Percentiles rank a stretch among this genome's conserved stretches.
Conservation (phyloP, 306 rosid species). For the Lathyrus oleraceus region DNA sequence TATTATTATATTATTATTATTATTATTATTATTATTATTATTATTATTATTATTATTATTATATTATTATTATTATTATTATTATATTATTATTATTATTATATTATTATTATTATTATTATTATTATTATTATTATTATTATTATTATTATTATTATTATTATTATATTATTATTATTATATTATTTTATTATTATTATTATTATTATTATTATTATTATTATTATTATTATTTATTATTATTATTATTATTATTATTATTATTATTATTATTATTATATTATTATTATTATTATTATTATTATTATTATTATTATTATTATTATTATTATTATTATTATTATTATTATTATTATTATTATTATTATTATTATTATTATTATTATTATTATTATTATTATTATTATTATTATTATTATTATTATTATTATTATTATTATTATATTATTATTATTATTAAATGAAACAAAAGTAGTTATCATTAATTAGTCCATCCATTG, state of each 20-base stretch:
- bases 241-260: constrained; percentile 1
- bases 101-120: constrained; percentile 1
- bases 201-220: constrained; percentile 4
- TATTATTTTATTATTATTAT: no score
- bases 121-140: background rate
- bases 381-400: background rate
- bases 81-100: background rate
- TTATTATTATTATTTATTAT: background rate
- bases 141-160: background rate
- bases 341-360: background rate
- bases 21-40: background rate
- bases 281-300: background rate
- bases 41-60: background rate
- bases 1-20: no score
- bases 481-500: no score
- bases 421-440: constrained; percentile 2
- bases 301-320: background rate
- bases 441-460: background rate
- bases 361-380: background rate
- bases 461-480: no score
- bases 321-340: background rate
- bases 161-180: no score
- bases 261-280: background rate
- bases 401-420: background rate
- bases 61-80: no score